Evolutionary conservation across 176 grass and related monocot species (phyloP).

Genomic region (Cenchrus americanus): DNA sequence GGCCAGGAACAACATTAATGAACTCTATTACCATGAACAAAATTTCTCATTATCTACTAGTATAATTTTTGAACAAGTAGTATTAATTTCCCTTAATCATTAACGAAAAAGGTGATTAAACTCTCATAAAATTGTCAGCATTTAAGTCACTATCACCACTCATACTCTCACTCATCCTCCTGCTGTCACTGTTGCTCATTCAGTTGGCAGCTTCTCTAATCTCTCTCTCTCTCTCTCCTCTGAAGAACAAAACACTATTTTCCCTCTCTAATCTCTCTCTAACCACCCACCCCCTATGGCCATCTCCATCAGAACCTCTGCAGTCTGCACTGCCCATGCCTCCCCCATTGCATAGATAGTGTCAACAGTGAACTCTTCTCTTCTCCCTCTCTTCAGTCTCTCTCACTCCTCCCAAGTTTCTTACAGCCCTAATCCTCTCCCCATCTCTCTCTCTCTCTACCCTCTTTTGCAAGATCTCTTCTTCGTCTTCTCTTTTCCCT

Average conservation of each 20-base stretch:
- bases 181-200: not conserved
- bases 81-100: not conserved
- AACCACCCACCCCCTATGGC: conserved; percentile 4
- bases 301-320: not conserved
- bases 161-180: not conserved
- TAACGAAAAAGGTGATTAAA: not conserved
- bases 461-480: conserved; percentile 50
- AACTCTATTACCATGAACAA: not conserved
- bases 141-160: not conserved
- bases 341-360: conserved; percentile 15
- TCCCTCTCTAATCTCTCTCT: conserved; percentile 4
- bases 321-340: not conserved
- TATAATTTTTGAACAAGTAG: not conserved
- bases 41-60: not conserved
- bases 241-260: not conserved
- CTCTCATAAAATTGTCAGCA: not conserved
- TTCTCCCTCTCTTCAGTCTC: not conserved
- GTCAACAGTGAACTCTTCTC: not conserved
- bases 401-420: conserved; percentile 22
- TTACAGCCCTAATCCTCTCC: conserved; percentile 20
- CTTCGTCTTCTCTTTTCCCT: conserved; percentile 38
- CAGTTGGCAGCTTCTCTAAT: conserved; percentile 12
- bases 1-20: not conserved
- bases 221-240: no score
- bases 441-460: not conserved